Evolutionary conservation across 495 filamentous ascomycete species (phyloP), one percentile per base, ranked within the genome.

Genomic region (Beverwykella pulmonaria): DNA sequence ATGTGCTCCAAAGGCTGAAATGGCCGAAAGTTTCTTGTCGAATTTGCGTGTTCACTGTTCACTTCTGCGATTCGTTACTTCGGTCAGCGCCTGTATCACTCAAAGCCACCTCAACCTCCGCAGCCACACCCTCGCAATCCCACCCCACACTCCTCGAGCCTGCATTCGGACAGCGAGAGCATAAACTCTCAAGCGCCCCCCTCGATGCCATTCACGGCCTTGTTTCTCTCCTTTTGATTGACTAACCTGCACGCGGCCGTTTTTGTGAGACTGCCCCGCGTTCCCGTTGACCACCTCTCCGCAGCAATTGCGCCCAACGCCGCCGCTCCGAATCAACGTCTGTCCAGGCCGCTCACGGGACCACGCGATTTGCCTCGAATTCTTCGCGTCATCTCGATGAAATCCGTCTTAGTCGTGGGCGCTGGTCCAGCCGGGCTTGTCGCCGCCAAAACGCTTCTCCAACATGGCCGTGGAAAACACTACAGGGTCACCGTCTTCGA

Each of bases 341-440:
- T 44, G 17, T n/a, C 39, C 39, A 7, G 17, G 39, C 15, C 39
- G 5, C 6, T n/a, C 32, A 34, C 32, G 32, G 32, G 32, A 34
- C 32, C 12, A 34, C 32, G 32, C 32, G 32, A 5, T 12, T 34
- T 5, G 5, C 32, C 12, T 34, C 32, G 12, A 12, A 5, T 6
- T 34, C 32, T n/a, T 12, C 39, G 15, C 39, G 17, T 14, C 39
- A 44, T 44, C 15, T 44, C 39, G 3, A 75, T 74, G 72, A 75
- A 77, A 63, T 65, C 72, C 0, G 74, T 79, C 39, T 61, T 71
- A n/a, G 68, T 75, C 23, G 69, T 75, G 86, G 92, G 92, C 53
- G 91, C 88, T 54, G 92, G 92, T 1, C 91, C 92, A 1, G 87
- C 90, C 22, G 92, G 92, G 3, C 84, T 96, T 15, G 88, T 89